Conservation (phyloP, 192 early-diverging fungal genomes). For the Bifiguratus adelaidae region DNA sequence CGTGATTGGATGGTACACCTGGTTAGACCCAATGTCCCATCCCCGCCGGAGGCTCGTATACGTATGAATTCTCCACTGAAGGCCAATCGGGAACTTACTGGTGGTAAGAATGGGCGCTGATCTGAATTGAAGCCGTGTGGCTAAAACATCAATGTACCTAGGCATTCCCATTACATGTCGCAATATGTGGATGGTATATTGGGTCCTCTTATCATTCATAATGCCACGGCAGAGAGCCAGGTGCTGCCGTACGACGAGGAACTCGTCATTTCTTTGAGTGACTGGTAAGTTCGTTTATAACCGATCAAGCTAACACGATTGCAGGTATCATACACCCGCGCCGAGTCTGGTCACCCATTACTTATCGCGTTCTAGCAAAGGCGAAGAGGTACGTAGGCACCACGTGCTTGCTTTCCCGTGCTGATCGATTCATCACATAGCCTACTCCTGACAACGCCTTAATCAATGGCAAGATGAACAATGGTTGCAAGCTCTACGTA, state of each 20-base stretch:
- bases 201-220: slow-evolving; percentile 49
- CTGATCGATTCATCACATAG: too few relatives aligned
- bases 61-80: slow-evolving; percentile 25
- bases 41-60: slow-evolving; percentile 22
- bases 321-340: neutral
- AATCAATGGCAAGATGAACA: slow-evolving; percentile 30
- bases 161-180: slow-evolving; percentile 44
- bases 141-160: neutral
- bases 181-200: slow-evolving; percentile 64
- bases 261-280: slow-evolving; percentile 36
- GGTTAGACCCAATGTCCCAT: slow-evolving; percentile 50
- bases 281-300: slow-evolving; percentile 43
- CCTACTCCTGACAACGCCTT: slow-evolving; percentile 50
- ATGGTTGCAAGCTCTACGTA: neutral
- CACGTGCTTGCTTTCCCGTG: too few relatives aligned
- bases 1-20: slow-evolving; percentile 35
- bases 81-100: slow-evolving; percentile 22
- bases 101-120: neutral
- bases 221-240: slow-evolving; percentile 21
- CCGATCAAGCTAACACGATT: too few relatives aligned
- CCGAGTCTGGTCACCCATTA: neutral
- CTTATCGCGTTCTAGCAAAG: neutral
- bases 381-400: neutral
- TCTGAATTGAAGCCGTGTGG: neutral
- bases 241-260: slow-evolving; percentile 46